Evolutionary conservation across 2,329 filamentous ascomycete genomes (phyloP), one percentile per base, ranked within the genome.

Genomic region (Aspergillus fischeri): DNA sequence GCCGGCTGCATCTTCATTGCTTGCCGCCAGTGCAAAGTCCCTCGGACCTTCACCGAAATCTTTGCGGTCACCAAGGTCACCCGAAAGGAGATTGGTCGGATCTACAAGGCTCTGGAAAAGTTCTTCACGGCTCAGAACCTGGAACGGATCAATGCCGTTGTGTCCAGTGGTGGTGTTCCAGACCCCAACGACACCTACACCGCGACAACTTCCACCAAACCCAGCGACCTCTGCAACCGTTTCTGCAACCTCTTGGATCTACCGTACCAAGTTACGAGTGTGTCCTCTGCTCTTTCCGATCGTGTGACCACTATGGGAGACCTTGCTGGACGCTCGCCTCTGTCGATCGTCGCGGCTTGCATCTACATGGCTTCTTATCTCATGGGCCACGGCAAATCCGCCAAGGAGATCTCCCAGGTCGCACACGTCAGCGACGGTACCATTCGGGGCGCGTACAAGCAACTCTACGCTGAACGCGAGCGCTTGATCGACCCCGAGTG

Each of bases 1-100:
- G 94, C 94, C 4, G 92, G 92, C 6, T 97, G 92, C 77, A 94
- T 99, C 75, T 97, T 99, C 80, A 93, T 99, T 67, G 92, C 94
- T 44, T 97, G 93, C 73, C 91, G 94, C 48, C 91, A 97, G 75
- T 89, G 91, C 70, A 85, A 87, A 60, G 88, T 92, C 29, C 88
- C 90, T 4, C 89, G 94, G 63, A 96, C 92, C 3, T 99, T 99
- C 78, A 86, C 90, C 51, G 95, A 99, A 74, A 94, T 99, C 68
- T 95, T 90, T 77, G 88, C 91, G 60, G 81, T 97, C 73, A 99
- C 94, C 8, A 91, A 90, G 65, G 93, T 99, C 28, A 88, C 89
- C 59, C 97, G 97, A 80, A 97, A 97, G 78, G 95, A 99, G 71
- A 96, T 99, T 62, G 94, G 94, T 24, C 83, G 92, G 57, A 93